Evolutionary conservation across 2,329 filamentous ascomycete genomes (phyloP), one percentile per base, ranked within the genome.

Genomic region (Microthyrium microscopicum): DNA sequence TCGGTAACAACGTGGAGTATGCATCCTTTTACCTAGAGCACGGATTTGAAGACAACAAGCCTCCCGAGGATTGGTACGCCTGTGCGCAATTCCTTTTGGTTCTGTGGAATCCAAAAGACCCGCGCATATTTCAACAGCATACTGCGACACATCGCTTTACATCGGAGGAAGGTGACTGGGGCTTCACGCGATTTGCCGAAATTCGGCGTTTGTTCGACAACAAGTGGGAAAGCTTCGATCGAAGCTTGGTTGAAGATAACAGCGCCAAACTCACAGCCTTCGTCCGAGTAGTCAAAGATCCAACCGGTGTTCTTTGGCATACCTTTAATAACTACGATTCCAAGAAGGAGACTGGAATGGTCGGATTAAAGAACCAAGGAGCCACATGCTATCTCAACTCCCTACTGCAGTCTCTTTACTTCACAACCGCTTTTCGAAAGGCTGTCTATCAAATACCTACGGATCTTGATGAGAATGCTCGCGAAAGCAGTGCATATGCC

Each of bases 321-420:
- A 89, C 82, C 56, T 87, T 92, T 54, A 66, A 15, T 28, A 57
- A 40, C 58, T 98, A 98, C 53, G 85, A 98, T 52, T 95, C 89
- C n/a, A 98, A 95, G 61, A 92, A 89, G 53, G 85, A 94, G 58
- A 98, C 89, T 0, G 89, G 89, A 37, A 95, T 85, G 61, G 89
- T 98, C 26, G 89, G 89, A 3, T 63, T 98, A 34, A 89, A 89
- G 56, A 98, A 98, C 49, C 89, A 95, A 55, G 89, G 89, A 42
- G 89, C 89, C 24, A 66, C 62, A 8, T 66, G 62, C 48, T 66
- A 66, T 41, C 54, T 66, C 12, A 66, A 66, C 43, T 63, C 60
- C 12, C 53, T 61, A 11, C 47, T 61, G 3, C 56, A 57, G 44
- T 58, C 57, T 13, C 44, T 65, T 35, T 60, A 63, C 48, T 55